phyloP scores from a whole-genome alignment of 139 green algal species.

The Microglena sp. region DNA sequence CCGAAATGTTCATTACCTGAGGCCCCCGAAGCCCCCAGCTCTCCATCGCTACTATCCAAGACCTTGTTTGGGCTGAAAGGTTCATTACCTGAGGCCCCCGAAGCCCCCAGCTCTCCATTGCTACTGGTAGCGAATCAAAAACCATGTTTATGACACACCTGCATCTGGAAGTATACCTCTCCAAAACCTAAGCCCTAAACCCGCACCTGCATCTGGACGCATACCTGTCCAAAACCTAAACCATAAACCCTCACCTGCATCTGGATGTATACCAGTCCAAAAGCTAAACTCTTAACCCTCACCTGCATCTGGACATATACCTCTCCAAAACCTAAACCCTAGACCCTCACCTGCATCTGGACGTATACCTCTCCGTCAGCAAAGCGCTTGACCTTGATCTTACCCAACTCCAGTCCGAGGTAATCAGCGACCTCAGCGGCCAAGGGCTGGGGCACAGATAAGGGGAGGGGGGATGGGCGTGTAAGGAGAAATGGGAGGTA shows the following conservation, averaged over 20 bases:
- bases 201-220: neutral
- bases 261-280: neutral
- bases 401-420: slow-evolving; percentile 87
- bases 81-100: too few relatives aligned
- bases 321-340: neutral
- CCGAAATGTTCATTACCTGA: too few relatives aligned
- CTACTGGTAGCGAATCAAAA: too few relatives aligned
- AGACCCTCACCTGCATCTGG: slow-evolving; percentile 69
- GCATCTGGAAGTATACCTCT: neutral
- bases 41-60: too few relatives aligned
- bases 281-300: neutral
- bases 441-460: slow-evolving; percentile 38
- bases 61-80: too few relatives aligned
- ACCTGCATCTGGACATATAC: neutral
- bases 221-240: neutral
- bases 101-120: too few relatives aligned
- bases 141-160: too few relatives aligned
- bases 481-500: neutral
- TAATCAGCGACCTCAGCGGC: slow-evolving; percentile 90
- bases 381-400: slow-evolving; percentile 95
- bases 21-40: too few relatives aligned
- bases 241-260: neutral
- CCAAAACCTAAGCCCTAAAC: neutral
- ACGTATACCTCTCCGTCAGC: slow-evolving; percentile 99
- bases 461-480: neutral